Evolutionary conservation across 192 early-diverging fungal genomes (phyloP).

Genomic region (Entophlyctis luteolus): DNA sequence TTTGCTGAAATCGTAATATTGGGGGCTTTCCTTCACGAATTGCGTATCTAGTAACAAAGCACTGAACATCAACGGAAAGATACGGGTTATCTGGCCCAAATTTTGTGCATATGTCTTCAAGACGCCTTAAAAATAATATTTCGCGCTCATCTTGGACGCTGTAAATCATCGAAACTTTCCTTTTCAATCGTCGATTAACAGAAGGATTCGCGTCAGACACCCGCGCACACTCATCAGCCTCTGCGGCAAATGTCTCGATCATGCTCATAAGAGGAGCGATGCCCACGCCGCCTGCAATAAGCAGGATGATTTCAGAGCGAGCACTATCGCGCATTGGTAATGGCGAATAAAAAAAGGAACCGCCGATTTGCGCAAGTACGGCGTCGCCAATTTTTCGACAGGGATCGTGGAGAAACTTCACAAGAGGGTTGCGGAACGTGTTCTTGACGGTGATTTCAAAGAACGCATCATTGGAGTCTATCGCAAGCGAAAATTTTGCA

Average conservation of each 20-base stretch:
- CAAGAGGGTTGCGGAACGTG: slow-evolving; percentile 14
- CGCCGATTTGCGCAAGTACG: slow-evolving; percentile 7
- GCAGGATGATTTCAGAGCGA: neutral
- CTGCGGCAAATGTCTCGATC: slow-evolving; percentile 3
- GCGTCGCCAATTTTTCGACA: neutral
- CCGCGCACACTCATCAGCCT: neutral
- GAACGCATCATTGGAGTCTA: neutral
- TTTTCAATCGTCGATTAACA: neutral
- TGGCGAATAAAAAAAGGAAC: slow-evolving; percentile 3
- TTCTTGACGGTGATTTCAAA: slow-evolving; percentile 18
- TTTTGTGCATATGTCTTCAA: neutral
- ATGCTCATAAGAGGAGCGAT: slow-evolving; percentile 17
- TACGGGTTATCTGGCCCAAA: neutral
- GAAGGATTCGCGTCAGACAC: neutral
- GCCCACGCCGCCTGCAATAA: slow-evolving; percentile 17
- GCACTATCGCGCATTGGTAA: neutral
- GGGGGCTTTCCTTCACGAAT: neutral
- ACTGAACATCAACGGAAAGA: slow-evolving; percentile 1
- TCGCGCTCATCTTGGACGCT: slow-evolving; percentile 18
- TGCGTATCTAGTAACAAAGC: slow-evolving; percentile 14
- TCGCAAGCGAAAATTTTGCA: neutral
- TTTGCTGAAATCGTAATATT: neutral
- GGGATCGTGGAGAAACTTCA: slow-evolving; percentile 5
- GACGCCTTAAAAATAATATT: slow-evolving; percentile 5
- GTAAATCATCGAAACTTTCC: slow-evolving; percentile 12